Conservation (phyloP, 2,329 filamentous ascomycete species). For the Cercospora sp. region DNA sequence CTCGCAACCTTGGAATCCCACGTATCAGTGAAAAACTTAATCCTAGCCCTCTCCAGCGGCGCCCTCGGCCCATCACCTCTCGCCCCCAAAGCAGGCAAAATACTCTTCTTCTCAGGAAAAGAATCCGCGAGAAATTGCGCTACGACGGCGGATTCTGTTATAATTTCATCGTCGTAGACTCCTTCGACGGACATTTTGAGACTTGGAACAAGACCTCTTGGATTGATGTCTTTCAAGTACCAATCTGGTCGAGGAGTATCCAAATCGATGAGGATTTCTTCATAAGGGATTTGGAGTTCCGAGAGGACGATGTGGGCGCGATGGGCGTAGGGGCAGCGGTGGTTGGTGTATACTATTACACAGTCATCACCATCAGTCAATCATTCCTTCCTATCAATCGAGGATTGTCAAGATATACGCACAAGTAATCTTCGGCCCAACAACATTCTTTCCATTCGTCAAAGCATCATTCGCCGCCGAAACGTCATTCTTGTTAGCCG, state of each 20-base stretch:
- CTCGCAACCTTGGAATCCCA: slow-evolving; percentile 62
- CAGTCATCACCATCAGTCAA: too few species aligned
- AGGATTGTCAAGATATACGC: too few species aligned
- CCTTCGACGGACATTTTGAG: slow-evolving; percentile 60
- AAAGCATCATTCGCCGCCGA: not conserved
- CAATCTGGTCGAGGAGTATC: slow-evolving; percentile 65
- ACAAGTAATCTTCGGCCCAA: slow-evolving; percentile 28
- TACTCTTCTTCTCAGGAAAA: slow-evolving; percentile 57
- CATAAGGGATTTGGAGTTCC: slow-evolving; percentile 37
- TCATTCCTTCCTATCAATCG: too few species aligned
- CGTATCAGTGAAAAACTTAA: slow-evolving; percentile 71
- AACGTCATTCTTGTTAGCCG: not conserved
- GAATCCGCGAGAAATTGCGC: slow-evolving; percentile 69
- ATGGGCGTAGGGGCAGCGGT: slow-evolving; percentile 70
- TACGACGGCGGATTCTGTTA: slow-evolving; percentile 74
- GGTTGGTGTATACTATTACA: slow-evolving; percentile 64
- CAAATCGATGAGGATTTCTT: slow-evolving; percentile 62
- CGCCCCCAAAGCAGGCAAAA: slow-evolving; percentile 58
- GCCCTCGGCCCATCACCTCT: slow-evolving; percentile 44
- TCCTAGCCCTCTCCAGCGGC: slow-evolving; percentile 50
- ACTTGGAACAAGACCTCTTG: slow-evolving; percentile 73
- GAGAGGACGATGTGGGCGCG: slow-evolving; percentile 54
- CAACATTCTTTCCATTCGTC: slow-evolving; percentile 29
- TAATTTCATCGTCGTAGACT: slow-evolving; percentile 55
- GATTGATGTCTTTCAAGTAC: slow-evolving; percentile 72